phyloP scores from a whole-genome alignment of 1,284 basidiomycete species.

The Ganoderma multipileum region DNA sequence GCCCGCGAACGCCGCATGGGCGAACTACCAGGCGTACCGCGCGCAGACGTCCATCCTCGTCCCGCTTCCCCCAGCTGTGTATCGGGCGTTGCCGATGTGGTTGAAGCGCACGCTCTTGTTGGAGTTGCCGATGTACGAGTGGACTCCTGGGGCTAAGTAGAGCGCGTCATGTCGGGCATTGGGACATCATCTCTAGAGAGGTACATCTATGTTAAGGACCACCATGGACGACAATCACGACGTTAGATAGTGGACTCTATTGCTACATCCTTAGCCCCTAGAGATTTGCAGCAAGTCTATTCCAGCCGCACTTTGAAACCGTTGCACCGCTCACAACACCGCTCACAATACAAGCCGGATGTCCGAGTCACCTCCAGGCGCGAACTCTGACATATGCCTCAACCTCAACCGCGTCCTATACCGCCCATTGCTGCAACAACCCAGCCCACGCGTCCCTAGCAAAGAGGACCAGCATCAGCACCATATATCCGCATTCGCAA shows the following conservation, averaged over 20 bases:
- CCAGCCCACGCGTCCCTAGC: constrained; percentile 45
- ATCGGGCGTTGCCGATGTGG: constrained; percentile 58
- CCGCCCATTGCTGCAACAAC: constrained; percentile 61
- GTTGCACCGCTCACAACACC: no score
- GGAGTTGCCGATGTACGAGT: constrained; percentile 70
- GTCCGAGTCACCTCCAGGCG: neutral
- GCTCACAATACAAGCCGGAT: constrained; percentile 20
- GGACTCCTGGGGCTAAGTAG: constrained; percentile 14
- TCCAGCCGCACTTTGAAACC: neutral
- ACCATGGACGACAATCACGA: no score
- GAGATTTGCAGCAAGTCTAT: neutral
- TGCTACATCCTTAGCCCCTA: neutral
- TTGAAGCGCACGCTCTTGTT: constrained; percentile 68
- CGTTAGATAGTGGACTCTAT: no score
- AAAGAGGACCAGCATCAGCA: neutral
- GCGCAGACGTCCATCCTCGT: constrained; percentile 70
- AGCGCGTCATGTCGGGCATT: neutral
- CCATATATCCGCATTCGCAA: no score
- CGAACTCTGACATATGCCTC: constrained; percentile 22
- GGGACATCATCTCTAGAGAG: neutral
- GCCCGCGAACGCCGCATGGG: constrained; percentile 50
- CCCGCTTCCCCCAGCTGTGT: constrained; percentile 68
- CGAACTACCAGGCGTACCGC: constrained; percentile 63
- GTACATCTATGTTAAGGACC: no score
- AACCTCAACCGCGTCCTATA: constrained; percentile 46